Percentiles rank a stretch among this genome's conserved stretches.
Evolutionary conservation across 306 rosid species (phyloP).

Genomic region (Hylodesmum podocarpum): DNA sequence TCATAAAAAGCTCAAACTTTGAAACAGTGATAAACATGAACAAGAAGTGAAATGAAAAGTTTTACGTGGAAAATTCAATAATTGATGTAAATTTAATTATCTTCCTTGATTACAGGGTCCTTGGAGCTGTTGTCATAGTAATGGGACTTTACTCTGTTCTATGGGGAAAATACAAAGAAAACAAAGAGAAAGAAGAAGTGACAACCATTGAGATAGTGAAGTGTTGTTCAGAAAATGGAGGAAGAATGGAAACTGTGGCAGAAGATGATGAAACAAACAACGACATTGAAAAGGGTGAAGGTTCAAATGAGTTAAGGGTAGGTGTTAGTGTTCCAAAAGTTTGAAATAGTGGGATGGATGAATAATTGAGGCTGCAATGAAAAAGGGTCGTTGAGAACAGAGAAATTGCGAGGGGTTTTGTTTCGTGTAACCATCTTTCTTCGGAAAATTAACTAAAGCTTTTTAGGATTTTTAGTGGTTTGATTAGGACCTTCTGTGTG

Average conservation of each 20-base stretch:
- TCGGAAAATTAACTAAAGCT: conserved; percentile 8
- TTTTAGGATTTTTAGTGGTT: conserved; percentile 1
- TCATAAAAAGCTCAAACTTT: neutral
- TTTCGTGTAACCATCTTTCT: conserved; percentile 28
- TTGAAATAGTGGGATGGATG: conserved; percentile 7
- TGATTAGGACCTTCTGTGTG: conserved; percentile 35
- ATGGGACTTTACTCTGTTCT: conserved; percentile 83
- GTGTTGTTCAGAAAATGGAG: conserved; percentile 35
- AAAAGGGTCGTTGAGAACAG: conserved; percentile 23
- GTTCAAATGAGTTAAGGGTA: conserved; percentile 13
- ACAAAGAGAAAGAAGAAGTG: conserved; percentile 54
- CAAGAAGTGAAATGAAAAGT: neutral
- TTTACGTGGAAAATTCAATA: neutral
- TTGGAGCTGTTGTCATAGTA: conserved; percentile 74
- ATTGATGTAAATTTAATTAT: neutral
- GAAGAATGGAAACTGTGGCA: conserved; percentile 33
- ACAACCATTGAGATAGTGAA: conserved; percentile 30
- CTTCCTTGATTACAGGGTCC: conserved; percentile 39
- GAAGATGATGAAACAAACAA: conserved; percentile 46
- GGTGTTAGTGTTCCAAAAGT: conserved; percentile 38
- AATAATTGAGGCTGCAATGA: conserved; percentile 30
- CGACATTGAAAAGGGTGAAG: conserved; percentile 44
- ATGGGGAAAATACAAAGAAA: conserved; percentile 85
- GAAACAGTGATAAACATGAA: neutral
- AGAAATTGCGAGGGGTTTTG: conserved; percentile 33